Conservation (phyloP, 2,329 filamentous ascomycete genomes). For the Aspergillus chevalieri region DNA sequence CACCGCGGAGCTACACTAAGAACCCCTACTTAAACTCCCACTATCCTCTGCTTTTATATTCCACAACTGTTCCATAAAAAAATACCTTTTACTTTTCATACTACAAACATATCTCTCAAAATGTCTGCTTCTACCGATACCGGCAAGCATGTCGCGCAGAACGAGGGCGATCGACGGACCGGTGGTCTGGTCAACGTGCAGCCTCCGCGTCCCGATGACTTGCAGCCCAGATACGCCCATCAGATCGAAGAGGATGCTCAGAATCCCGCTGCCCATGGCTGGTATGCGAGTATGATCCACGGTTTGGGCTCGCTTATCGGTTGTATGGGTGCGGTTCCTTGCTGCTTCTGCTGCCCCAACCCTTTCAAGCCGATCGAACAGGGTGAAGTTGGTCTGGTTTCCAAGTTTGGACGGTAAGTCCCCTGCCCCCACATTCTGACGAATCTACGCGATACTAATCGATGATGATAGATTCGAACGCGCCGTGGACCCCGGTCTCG, state of each 20-base stretch:
- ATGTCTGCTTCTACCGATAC: constrained; percentile 24
- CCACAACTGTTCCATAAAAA: neutral
- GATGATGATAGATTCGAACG: constrained; percentile 64
- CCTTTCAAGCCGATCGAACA: constrained; percentile 89
- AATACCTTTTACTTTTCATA: neutral
- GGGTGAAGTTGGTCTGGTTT: constrained; percentile 91
- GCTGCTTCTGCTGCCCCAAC: constrained; percentile 88
- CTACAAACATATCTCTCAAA: neutral
- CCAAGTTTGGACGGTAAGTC: constrained; percentile 69
- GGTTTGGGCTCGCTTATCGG: constrained; percentile 68
- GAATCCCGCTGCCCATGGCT: constrained; percentile 68
- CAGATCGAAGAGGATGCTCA: constrained; percentile 52
- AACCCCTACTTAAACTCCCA: neutral
- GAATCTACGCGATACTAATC: constrained; percentile 2
- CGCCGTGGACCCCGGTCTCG: constrained; percentile 90
- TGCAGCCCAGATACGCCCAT: constrained; percentile 76
- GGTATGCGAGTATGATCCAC: constrained; percentile 70
- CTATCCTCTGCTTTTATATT: neutral
- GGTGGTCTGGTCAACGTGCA: constrained; percentile 62
- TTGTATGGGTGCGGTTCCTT: constrained; percentile 77
- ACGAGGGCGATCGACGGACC: constrained; percentile 38
- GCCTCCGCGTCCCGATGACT: constrained; percentile 73
- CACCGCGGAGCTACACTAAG: neutral
- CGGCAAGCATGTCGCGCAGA: constrained; percentile 1
- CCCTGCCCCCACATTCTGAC: neutral